A percentile compares a stretch with the other conserved stretches of the same genome.
Evolutionary conservation across 176 grass and related monocot species (phyloP).

Genomic region (Lolium multiflorum): DNA sequence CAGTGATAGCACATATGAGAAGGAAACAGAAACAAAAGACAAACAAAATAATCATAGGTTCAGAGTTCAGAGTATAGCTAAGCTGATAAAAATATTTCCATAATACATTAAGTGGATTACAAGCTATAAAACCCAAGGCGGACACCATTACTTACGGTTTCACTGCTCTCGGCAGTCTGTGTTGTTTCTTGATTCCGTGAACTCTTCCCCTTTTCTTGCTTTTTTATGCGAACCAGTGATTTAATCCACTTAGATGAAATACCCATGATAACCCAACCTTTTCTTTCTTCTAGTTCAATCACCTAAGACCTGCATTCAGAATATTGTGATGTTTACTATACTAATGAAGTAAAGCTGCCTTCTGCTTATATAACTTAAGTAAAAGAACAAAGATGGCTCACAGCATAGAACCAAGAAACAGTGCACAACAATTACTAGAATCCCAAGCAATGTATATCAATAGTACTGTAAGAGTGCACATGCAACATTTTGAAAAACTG

Average conservation of each 20-base stretch:
- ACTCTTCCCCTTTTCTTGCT: slow-evolving; percentile 64
- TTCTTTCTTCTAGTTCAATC: slow-evolving; percentile 35
- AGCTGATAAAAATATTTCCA: not conserved
- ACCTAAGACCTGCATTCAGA: slow-evolving; percentile 41
- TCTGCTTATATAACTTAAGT: slow-evolving; percentile 34
- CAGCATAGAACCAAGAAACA: slow-evolving; percentile 21
- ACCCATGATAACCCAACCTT: slow-evolving; percentile 54
- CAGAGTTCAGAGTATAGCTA: slow-evolving; percentile 11
- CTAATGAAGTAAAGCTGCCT: not conserved
- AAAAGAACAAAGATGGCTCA: not conserved
- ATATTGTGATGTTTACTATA: not conserved
- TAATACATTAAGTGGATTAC: not conserved
- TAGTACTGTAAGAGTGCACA: not conserved
- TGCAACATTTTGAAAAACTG: slow-evolving; percentile 17
- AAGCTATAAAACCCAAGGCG: not conserved
- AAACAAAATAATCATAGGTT: slow-evolving; percentile 25
- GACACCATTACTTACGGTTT: slow-evolving; percentile 62
- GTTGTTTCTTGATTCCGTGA: slow-evolving; percentile 64
- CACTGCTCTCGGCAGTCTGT: slow-evolving; percentile 56
- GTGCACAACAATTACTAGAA: slow-evolving; percentile 20
- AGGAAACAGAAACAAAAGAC: slow-evolving; percentile 14
- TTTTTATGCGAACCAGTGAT: slow-evolving; percentile 80
- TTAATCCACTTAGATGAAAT: slow-evolving; percentile 94
- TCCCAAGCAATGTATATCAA: slow-evolving; percentile 14
- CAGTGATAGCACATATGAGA: not conserved